Evolutionary conservation across 2,329 filamentous ascomycete species (phyloP), one percentile per base, ranked within the genome.

Genomic region (Exophiala viscosa): DNA sequence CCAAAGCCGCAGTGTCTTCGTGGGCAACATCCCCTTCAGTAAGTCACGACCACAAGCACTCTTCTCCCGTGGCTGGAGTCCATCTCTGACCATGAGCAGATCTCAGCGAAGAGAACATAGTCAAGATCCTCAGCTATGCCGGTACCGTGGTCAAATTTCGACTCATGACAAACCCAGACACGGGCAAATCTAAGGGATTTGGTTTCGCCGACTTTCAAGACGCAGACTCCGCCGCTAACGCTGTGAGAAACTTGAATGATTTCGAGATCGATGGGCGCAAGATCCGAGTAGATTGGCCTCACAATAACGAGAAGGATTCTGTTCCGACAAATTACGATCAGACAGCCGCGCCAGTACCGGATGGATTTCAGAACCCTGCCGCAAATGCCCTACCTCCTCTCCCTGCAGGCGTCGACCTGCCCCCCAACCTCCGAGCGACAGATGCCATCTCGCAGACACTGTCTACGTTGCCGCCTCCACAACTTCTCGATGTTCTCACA

Each of bases 161-260:
- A 47, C 80, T 97, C 44, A 92, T 97, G 60, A 95, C 96, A 72
- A 95, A 97, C 74, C 87, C 90, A 48, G 92, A 97, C 66, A 96
- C 91, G 2, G 91, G 92, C 38, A 85, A 90, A 51, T 91, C 93
- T 1, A 97, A 96, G 71, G 93, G 93, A 14, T 99, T 96, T 69
- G 93, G 93, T 33, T 99, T 97, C 65, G 88, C 91, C 65, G 92
- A 97, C 69, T 99, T 95, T 67, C 87, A 90, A 50, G 93, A 97
- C 67, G 85, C 88, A 54, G 92, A 95, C 81, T 79, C 90, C 20
- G 93, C 93, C 31, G 90, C 92, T 34, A 95, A 90, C 2, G 93
- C 93, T 2, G 92, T 97, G 43, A 86, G 92, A 62, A 97, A 99
- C 68, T 76, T 97, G 47, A 96, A 97, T 74, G 90, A 96, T 70